Evolutionary conservation across 352 stramenopile species (phyloP), one percentile per base, ranked within the genome.

Genomic region (Thraustochytrium sp.): DNA sequence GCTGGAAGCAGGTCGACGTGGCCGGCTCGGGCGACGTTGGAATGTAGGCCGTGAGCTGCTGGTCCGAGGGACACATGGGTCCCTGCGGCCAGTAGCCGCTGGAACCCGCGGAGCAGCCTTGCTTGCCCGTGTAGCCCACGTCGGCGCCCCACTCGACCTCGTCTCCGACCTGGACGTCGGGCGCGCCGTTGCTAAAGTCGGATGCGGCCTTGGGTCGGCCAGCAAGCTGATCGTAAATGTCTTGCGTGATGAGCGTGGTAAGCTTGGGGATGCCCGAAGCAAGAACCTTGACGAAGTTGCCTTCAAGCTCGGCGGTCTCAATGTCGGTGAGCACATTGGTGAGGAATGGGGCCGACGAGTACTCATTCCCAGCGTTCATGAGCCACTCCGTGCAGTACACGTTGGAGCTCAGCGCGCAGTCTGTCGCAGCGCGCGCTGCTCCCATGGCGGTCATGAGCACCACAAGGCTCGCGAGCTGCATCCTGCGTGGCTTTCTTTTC

Each of bases 221-320:
- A 21, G 16, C 26, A 31, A 72, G 59, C 23, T 29, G 26, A 11
- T 72, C 59, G 40, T 46, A 72, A 49, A 72, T 49, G 13, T 72
- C 59, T 21, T 72, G 9, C 40, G 59, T 46, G n/a, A 72, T 72
- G 40, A 72, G 13, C 21, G 59, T 72, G 36, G 34, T 49, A 26
- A 72, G 46, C 59, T 72, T 72, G 59, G 59, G 59, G 26, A 72
- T 72, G 8, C 59, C 59, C 34, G 59, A 72, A n/a, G 59, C 59
- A 11, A 72, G 21, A 49, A 72, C 36, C 16, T 31, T 21, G 11
- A 72, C 26, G 59, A 44, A 72, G 36, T 72, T 31, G 26, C 59
- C 3, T 44, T 72, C 59, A 5, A 72, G 16, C 23, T 72, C 26
- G 4, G 46, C 3, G 13, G 13, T 21, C 36, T 72, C 26, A 55